Evolutionary conservation across 2,329 filamentous ascomycete species (phyloP).

Genomic region (Byssothecium circinans): DNA sequence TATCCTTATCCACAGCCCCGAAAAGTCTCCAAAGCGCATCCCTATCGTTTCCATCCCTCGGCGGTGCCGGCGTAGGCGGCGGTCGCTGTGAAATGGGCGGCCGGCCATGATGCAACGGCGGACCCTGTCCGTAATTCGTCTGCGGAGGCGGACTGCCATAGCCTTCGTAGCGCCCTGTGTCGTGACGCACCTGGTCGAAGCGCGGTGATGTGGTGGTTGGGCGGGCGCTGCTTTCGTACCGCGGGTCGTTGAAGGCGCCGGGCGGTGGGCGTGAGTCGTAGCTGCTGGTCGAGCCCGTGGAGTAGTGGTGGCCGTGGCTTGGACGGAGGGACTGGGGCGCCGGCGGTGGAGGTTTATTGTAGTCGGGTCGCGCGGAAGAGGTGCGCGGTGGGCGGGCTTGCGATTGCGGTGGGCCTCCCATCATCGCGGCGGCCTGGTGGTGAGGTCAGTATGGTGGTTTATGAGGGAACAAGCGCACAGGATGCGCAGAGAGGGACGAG

Average conservation of each 20-base stretch:
- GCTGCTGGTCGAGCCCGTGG: constrained; percentile 23
- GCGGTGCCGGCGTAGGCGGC: constrained; percentile 52
- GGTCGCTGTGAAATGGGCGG: constrained; percentile 56
- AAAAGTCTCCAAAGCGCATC: constrained; percentile 79
- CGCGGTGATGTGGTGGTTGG: constrained; percentile 31
- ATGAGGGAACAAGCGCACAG: not conserved
- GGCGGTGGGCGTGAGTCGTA: constrained; percentile 41
- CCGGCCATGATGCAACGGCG: constrained; percentile 63
- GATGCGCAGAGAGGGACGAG: not conserved
- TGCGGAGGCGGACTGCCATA: constrained; percentile 52
- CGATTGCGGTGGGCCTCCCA: constrained; percentile 19
- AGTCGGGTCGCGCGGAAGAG: constrained; percentile 43
- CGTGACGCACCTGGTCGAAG: constrained; percentile 17
- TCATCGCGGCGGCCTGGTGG: constrained; percentile 47
- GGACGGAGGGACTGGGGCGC: constrained; percentile 40
- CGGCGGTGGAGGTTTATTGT: constrained; percentile 48
- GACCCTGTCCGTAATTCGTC: constrained; percentile 56
- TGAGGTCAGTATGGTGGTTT: not conserved
- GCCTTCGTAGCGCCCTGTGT: constrained; percentile 32
- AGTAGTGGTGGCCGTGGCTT: constrained; percentile 37
- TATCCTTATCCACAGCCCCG: constrained; percentile 83
- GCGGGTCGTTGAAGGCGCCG: constrained; percentile 44
- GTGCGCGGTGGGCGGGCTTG: constrained; percentile 38
- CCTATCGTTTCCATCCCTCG: constrained; percentile 65
- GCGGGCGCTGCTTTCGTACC: constrained; percentile 29